Conservation (phyloP, 164 flowering plant species). For the Aristolochia contorta region DNA sequence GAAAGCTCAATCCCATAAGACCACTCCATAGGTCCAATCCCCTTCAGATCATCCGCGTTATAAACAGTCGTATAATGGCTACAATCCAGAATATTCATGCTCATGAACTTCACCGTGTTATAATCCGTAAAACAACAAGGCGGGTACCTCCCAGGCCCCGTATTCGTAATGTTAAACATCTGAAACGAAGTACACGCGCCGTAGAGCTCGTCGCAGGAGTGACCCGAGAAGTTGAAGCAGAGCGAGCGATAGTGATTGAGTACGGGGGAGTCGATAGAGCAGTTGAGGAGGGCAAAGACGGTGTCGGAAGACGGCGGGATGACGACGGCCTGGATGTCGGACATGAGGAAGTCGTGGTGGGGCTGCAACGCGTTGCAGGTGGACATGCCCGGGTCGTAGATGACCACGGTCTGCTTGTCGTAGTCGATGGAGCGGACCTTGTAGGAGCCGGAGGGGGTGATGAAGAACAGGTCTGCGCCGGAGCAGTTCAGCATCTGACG, state of each 20-base stretch:
- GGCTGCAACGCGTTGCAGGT: slow-evolving; percentile 82
- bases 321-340: slow-evolving; percentile 52
- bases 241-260: slow-evolving; percentile 62
- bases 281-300: slow-evolving; percentile 64
- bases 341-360: slow-evolving; percentile 57
- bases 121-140: slow-evolving; percentile 77
- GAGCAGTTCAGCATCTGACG: slow-evolving; percentile 64
- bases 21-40: slow-evolving; percentile 76
- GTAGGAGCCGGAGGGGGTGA: slow-evolving; percentile 73
- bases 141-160: slow-evolving; percentile 25
- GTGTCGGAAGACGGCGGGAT: slow-evolving; percentile 77
- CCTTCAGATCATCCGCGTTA: slow-evolving; percentile 37
- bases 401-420: slow-evolving; percentile 27
- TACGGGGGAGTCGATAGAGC: slow-evolving; percentile 85
- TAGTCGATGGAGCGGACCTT: slow-evolving; percentile 70
- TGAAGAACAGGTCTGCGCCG: slow-evolving; percentile 43
- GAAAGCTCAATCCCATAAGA: slow-evolving; percentile 60
- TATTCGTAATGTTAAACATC: slow-evolving; percentile 27
- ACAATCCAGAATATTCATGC: slow-evolving; percentile 80
- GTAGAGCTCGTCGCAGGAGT: slow-evolving; percentile 81
- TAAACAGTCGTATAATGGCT: slow-evolving; percentile 68
- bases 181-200: slow-evolving; percentile 43
- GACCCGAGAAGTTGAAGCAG: slow-evolving; percentile 75
- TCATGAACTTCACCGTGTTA: slow-evolving; percentile 61
- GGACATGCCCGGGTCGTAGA: slow-evolving; percentile 84